Conservation (phyloP, 345 rosid genomes). For the Acer negundo region DNA sequence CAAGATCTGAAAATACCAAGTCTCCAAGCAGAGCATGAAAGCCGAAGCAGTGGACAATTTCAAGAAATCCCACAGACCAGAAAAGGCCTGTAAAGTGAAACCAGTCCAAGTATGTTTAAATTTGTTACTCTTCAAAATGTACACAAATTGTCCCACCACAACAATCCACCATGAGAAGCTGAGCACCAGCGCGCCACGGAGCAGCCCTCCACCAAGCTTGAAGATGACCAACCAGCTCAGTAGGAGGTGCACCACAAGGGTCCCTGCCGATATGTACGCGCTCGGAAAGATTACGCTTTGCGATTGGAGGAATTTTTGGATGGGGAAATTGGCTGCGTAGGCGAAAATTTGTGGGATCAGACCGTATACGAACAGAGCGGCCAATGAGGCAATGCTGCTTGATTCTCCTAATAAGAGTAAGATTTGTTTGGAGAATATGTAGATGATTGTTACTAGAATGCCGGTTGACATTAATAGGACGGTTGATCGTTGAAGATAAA, state of each 20-base stretch:
- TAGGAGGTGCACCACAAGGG: conserved; percentile 43
- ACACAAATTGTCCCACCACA: conserved; percentile 50
- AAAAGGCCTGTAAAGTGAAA: conserved; percentile 51
- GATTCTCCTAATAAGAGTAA: conserved; percentile 60
- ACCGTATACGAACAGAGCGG: conserved; percentile 58
- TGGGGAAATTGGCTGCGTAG: conserved; percentile 65
- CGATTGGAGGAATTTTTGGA: conserved; percentile 65
- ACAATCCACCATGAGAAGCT: conserved; percentile 69
- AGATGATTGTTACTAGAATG: conserved; percentile 50
- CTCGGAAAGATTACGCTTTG: conserved; percentile 67
- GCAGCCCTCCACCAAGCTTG: conserved; percentile 44
- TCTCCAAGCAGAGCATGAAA: conserved; percentile 61
- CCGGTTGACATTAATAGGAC: conserved; percentile 51
- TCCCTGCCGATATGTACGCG: conserved; percentile 61
- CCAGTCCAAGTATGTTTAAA: conserved; percentile 62
- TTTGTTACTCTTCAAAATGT: conserved; percentile 43
- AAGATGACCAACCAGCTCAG: conserved; percentile 56
- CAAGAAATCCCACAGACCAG: conserved; percentile 49
- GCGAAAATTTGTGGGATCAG: conserved; percentile 74
- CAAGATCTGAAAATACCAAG: conserved; percentile 61
- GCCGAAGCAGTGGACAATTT: conserved; percentile 64
- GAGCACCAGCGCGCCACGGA: conserved; percentile 48
- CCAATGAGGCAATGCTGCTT: conserved; percentile 53
- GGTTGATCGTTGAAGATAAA: conserved; percentile 71
- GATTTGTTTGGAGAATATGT: conserved; percentile 52